Base-by-base conservation (phyloP, 2,329 filamentous ascomycete genomes). In the Harringtonia lauricola region DNA sequence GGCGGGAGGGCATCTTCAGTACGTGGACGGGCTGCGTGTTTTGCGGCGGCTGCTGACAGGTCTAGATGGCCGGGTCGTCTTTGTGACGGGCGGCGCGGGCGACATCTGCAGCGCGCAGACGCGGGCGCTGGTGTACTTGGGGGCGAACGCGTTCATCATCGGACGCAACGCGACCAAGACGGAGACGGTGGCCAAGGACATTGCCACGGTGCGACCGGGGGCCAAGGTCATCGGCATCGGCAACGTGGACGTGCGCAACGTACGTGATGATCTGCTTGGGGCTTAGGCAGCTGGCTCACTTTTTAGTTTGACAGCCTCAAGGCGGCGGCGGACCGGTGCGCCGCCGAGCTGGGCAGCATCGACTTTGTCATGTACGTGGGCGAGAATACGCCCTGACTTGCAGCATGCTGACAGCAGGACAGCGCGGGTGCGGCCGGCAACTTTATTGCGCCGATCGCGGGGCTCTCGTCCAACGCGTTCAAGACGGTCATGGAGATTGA, bases 401-500 rank as follows among this genome's bases (percentile, higher is more conserved):
- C 33, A 22, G 22, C n/a, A 6, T 14, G 17, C 31, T 34, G 31
- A 2, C 29, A n/a, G 10, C 10, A 18, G 8, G 3, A 30, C 55
- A 92, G 85, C 59, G 90, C 90, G 18, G 92, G 92, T 41, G 92
- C 92, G 14, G 92, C 92, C 17, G 92, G 92, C 47, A 98, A 98
- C 64, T 98, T 96, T 63, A 72, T 98, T 19, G 83, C 87, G 1
- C 84, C 90, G 5, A 82, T 96, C 47, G 75, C 82, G 34, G 82
- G 82, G 49, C 75, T 96, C 40, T 87, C 79, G 34, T 66, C 84
- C 46, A 96, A 96, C 59, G 92, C 86, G 4, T 94, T 98, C 78
- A 94, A 89, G 63, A 73, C 86, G 0, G 92, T 98, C 51, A 90
- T 96, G 55, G 92, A 96, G 49, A 98, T 98, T 57, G 92, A 96